Base-by-base conservation (phyloP, 202 grass and related monocot genomes). In the Zizania palustris region DNA sequence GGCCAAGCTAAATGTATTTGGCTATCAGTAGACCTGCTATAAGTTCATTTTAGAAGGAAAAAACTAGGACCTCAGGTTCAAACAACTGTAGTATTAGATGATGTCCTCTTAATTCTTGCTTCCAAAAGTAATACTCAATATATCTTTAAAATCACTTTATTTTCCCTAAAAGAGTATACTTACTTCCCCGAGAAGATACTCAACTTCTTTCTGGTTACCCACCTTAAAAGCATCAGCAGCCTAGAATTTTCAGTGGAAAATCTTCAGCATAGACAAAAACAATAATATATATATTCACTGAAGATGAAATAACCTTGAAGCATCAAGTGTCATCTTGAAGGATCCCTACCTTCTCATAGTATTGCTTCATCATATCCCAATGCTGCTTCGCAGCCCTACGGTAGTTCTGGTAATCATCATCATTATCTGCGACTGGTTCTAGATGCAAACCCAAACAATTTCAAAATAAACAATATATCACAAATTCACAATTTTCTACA, bases 321-420 rank as follows among this genome's bases (percentile, higher is more conserved):
- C 4, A 80, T 67, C 40, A 6, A 42, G 40, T 7, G 8, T 42
- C 67, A 64, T 54, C 5, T 11, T 33, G 41, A 38, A 73, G 37
- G 37, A 6, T 51, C 22, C 70, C 86, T 88, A 93, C 93, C 77
- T 90, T 90, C 86, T 71, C 84, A 84, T 93, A 97, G 71, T 97
- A 93, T 59, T 90, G 71, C 69, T 91, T 97, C 93, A 93, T 97
- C 73, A 82, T 80, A 84, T 78, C 84, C 93, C 91, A 93, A 62
- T 93, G 74, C 78, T 89, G 78, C 76, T 93, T 97, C 59, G 84
- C 80, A 88, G 77, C 86, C 71, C 64, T 83, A 70, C 88, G 75
- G 36, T 87, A 90, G 67, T 83, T 75, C 67, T 83, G 85, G 65
- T 98, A 98, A 39, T 92, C 91, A 72, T 91, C 86, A 58, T 91